These are phyloP conservation scores for Leccinum rimulosum DNA, from an alignment of 768 basidiomycete species.

Conservation along the genomic window DNA sequence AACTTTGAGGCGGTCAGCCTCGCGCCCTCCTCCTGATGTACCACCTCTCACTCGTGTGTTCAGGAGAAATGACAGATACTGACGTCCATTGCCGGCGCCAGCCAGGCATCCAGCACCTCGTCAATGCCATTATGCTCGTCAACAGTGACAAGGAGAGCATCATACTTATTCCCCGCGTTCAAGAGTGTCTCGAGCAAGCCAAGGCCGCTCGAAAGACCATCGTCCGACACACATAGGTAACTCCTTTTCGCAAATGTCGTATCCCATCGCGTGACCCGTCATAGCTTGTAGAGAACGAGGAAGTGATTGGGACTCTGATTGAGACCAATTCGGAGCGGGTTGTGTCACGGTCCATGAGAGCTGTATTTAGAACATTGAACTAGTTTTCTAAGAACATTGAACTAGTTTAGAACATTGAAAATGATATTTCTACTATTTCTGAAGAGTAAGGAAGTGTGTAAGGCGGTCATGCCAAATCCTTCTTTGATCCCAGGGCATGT, in stretches of 20 bases:
- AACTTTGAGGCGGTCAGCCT: slow-evolving; percentile 71
- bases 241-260: slow-evolving; percentile 10
- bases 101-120: slow-evolving; percentile 86
- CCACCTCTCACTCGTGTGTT: slow-evolving; percentile 4
- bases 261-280: slow-evolving; percentile 1
- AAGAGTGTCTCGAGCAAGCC: slow-evolving; percentile 78
- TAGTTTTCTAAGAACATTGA: too few relatives aligned
- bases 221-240: slow-evolving; percentile 84
- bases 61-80: slow-evolving; percentile 92
- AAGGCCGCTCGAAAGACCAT: slow-evolving; percentile 72
- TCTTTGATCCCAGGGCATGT: not conserved
- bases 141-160: slow-evolving; percentile 82
- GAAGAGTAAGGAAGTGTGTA: not conserved
- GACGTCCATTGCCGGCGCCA: slow-evolving; percentile 80
- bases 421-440: too few relatives aligned
- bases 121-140: slow-evolving; percentile 91
- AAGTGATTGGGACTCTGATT: slow-evolving; percentile 90
- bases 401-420: too few relatives aligned
- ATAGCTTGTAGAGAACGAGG: slow-evolving; percentile 90
- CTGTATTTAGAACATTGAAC: too few relatives aligned
- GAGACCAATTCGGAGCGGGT: slow-evolving; percentile 88
- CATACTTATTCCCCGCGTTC: slow-evolving; percentile 72
- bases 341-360: slow-evolving; percentile 57
- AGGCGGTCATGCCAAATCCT: not conserved
- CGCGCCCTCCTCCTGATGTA: not conserved